Evolutionary conservation across 169 alveolate genomes (phyloP), one percentile per base, ranked within the genome.

Genomic region (Cryptosporidium bovis): DNA sequence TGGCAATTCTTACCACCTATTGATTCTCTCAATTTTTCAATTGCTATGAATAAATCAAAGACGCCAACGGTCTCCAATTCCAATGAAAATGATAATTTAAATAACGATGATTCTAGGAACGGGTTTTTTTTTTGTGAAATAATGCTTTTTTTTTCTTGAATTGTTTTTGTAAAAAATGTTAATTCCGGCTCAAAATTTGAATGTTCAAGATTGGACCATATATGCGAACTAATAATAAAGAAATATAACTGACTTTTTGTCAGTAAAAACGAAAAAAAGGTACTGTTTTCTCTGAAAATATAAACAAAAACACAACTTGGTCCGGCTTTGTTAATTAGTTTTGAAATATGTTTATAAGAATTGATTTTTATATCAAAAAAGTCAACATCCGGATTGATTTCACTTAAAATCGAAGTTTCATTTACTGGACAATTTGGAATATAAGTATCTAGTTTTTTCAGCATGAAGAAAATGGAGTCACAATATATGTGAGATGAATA

Each of bases 211-310:
- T 6, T 8, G 50, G 51, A 18, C 5, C 15, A 6, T 31, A 62
- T 62, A 18, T 18, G 27, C 13, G 6, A 18, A 0, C 20, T 33
- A 6, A 18, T 18, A 31, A 33, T 31, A 10, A 62, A 62, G 51
- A 18, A n/a, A 53, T 34, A 53, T 69, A 69, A 55, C 56, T 69
- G 67, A 53, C 50, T 51, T 69, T 69, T 56, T 69, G 66, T 56
- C 29, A 69, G 6, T n/a, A 69, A n/a, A 16, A 34, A 55, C 40
- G 55, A 53, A 53, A 51, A 20, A 13, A 16, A n/a, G 2, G 12
- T 51, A 53, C 27, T 18, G 1, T 18, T 3, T 16, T 50, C 51
- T 33, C 51, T 69, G 15, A 29, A 69, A 53, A 53, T 8, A 66
- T 31, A 55, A 69, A 69, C n/a, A 53, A n/a, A 31, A 16, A 69